A percentile compares a stretch with the other conserved stretches of the same genome.
phyloP scores from a whole-genome alignment of 768 basidiomycete species.

The Obba rivulosa region DNA sequence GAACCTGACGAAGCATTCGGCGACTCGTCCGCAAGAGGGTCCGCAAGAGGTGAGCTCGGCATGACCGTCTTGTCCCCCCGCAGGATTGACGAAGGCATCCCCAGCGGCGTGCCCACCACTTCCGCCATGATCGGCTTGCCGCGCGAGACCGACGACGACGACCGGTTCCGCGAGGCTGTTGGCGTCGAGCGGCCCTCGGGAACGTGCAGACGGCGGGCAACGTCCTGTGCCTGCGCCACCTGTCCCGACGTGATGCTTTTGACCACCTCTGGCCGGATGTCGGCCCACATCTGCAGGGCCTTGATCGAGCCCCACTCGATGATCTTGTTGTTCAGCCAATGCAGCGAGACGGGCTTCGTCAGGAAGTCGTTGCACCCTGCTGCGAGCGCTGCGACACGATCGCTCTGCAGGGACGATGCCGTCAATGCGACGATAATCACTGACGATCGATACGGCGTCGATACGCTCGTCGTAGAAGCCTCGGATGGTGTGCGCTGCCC shows the following conservation, averaged over 20 bases:
- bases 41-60: constrained; percentile 1
- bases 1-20: background rate
- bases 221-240: constrained; percentile 40
- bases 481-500: constrained; percentile 50
- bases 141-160: constrained; percentile 27
- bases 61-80: constrained; percentile 8
- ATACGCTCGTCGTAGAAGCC: constrained; percentile 37
- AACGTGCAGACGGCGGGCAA: constrained; percentile 43
- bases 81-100: too few relatives aligned
- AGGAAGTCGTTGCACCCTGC: constrained; percentile 99
- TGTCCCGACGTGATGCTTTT: constrained; percentile 42
- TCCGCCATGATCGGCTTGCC: constrained; percentile 12
- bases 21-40: constrained; percentile 3
- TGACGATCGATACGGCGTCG: constrained; percentile 72
- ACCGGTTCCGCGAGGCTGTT: constrained; percentile 29
- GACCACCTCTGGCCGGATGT: constrained; percentile 58
- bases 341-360: constrained; percentile 91
- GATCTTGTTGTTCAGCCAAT: constrained; percentile 97
- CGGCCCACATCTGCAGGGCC: constrained; percentile 89
- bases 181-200: constrained; percentile 42
- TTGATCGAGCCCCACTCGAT: constrained; percentile 99
- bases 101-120: constrained; percentile 7
- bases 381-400: constrained; percentile 94
- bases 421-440: constrained; percentile 99
- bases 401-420: constrained; percentile 90